Evolutionary conservation across 2,329 filamentous ascomycete species (phyloP).

Genomic region (Trichoderma koningiopsis): DNA sequence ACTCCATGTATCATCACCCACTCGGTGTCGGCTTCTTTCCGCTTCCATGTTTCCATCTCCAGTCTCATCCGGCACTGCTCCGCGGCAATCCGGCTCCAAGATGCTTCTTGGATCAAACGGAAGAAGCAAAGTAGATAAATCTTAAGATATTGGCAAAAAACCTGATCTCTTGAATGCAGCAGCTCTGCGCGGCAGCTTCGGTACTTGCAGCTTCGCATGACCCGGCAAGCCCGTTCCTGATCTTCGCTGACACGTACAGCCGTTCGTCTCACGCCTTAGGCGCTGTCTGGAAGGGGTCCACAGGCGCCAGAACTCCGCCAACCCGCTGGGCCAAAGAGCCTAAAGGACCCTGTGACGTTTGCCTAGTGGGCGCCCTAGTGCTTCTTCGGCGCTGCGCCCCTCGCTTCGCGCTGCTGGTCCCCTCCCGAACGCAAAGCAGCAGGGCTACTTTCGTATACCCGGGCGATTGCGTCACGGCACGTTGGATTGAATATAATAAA

Average conservation of each 20-base stretch:
- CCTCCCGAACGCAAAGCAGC: background rate
- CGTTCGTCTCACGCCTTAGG: slow-evolving; percentile 7
- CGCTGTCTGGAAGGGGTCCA: background rate
- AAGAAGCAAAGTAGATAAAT: background rate
- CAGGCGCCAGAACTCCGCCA: slow-evolving; percentile 1
- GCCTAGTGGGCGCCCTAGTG: background rate
- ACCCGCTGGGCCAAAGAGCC: background rate
- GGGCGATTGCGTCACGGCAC: slow-evolving; percentile 28
- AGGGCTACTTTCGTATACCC: background rate
- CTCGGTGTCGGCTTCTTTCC: background rate
- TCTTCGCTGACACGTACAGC: background rate
- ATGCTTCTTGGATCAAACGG: background rate
- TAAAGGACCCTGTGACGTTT: slow-evolving; percentile 21
- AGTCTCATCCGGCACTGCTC: background rate
- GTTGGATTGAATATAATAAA: background rate
- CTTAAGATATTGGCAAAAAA: background rate
- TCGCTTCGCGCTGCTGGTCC: background rate
- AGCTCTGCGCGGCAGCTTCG: background rate
- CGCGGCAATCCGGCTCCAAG: background rate
- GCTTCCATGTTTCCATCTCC: background rate
- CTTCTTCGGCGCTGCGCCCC: slow-evolving; percentile 14
- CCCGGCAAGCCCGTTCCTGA: slow-evolving; percentile 22
- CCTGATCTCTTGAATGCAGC: background rate
- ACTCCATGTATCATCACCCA: background rate
- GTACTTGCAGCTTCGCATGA: background rate